phyloP scores from a whole-genome alignment of 2,329 filamentous ascomycete genomes.

The Calonectria crousiana region DNA sequence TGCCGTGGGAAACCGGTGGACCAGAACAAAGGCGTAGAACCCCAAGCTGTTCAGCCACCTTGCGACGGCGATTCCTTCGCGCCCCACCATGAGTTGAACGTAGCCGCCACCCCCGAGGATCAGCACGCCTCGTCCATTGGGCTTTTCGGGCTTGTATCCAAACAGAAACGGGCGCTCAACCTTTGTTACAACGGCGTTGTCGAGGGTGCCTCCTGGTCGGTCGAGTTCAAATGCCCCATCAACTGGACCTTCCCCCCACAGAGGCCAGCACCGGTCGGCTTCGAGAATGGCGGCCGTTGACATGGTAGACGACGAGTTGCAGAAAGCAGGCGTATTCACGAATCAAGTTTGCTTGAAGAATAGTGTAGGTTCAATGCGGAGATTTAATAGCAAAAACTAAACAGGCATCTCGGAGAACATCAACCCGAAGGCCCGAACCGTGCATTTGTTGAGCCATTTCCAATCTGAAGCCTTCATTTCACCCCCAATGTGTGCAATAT shows the following conservation, averaged over 20 bases:
- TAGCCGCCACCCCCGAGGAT: conserved; percentile 38
- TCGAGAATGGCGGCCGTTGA: conserved; percentile 11
- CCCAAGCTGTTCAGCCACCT: conserved; percentile 39
- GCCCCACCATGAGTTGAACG: conserved; percentile 38
- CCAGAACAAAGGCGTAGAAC: conserved; percentile 39
- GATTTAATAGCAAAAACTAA: conserved; percentile 9
- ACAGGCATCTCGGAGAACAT: conserved; percentile 33
- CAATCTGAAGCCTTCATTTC: background rate
- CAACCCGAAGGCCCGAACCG: conserved; percentile 32
- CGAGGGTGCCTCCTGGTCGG: background rate
- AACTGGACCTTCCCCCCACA: conserved; percentile 23
- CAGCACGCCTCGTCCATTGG: conserved; percentile 35
- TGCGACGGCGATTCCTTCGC: conserved; percentile 36
- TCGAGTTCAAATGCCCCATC: conserved; percentile 36
- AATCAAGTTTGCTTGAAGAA: background rate
- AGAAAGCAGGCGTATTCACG: background rate
- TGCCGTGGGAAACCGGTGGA: conserved; percentile 38
- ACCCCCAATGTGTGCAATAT: background rate
- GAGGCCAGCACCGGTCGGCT: conserved; percentile 35
- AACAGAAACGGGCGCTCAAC: conserved; percentile 35
- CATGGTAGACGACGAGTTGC: background rate
- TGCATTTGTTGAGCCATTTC: background rate
- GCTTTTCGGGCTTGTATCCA: conserved; percentile 29
- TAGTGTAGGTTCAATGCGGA: conserved; percentile 4
- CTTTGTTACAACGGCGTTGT: conserved; percentile 33